Percentiles rank a stretch among this genome's conserved stretches.
These are phyloP conservation scores for Misopates orontium DNA, from an alignment of 257 asterid genomes.

Conservation along the genomic window DNA sequence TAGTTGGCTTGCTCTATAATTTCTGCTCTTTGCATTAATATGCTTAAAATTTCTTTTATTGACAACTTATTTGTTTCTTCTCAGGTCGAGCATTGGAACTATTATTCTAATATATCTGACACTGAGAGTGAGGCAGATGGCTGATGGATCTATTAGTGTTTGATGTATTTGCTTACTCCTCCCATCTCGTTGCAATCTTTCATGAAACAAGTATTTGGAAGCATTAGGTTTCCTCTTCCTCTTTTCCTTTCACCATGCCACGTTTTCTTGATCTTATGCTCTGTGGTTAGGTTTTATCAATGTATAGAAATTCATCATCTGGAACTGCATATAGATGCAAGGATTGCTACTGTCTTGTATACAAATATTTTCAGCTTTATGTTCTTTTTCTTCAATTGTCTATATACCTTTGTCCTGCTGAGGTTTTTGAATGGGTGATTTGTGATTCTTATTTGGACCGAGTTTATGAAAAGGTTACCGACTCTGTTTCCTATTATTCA, in stretches of 20 bases:
- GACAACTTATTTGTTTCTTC: conserved; percentile 15
- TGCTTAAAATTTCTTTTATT: conserved; percentile 4
- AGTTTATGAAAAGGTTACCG: too few species aligned
- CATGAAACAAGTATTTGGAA: conserved; percentile 24
- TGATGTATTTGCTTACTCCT: conserved; percentile 30
- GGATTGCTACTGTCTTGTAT: conserved; percentile 21
- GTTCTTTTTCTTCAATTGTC: not conserved
- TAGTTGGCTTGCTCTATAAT: not conserved
- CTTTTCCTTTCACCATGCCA: not conserved
- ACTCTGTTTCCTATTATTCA: too few species aligned
- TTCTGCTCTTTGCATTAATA: not conserved
- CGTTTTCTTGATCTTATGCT: conserved; percentile 18
- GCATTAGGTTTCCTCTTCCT: conserved; percentile 17
- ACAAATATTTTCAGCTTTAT: conserved; percentile 13
- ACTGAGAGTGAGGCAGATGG: conserved; percentile 66
- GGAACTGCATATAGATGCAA: conserved; percentile 19
- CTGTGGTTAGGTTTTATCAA: conserved; percentile 20
- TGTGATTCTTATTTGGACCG: too few species aligned
- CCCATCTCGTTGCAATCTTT: conserved; percentile 24
- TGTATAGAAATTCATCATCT: conserved; percentile 45
- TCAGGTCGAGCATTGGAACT: conserved; percentile 91
- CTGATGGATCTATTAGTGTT: conserved; percentile 50
- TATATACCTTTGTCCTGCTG: not conserved
- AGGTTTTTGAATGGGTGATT: not conserved
- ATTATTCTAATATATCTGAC: conserved; percentile 86